Conservation (phyloP, 139 green algal species). For the Volvox africanus region DNA sequence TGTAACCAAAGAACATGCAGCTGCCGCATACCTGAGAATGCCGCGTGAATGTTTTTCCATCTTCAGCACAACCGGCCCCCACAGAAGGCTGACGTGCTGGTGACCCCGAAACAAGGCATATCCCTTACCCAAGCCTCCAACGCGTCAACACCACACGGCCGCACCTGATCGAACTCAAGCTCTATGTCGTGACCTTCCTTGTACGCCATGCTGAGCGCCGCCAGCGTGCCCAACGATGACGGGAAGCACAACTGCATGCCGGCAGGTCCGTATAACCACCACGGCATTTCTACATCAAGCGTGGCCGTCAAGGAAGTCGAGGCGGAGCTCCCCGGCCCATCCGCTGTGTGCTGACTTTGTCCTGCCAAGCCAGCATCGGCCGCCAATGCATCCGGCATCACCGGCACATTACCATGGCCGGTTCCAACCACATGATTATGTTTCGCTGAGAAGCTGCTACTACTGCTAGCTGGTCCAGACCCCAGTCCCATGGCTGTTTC, state of each 20-base stretch:
- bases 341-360: neutral
- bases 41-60: too few species aligned
- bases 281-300: slow-evolving; percentile 90
- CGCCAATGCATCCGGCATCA: neutral
- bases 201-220: neutral
- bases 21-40: too few species aligned
- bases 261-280: slow-evolving; percentile 93
- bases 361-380: too few species aligned
- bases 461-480: neutral
- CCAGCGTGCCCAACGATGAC: slow-evolving; percentile 10
- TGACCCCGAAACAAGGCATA: too few species aligned
- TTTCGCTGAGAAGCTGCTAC: neutral
- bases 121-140: too few species aligned
- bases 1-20: too few species aligned
- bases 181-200: slow-evolving; percentile 84
- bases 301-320: neutral
- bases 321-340: neutral
- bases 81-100: too few species aligned
- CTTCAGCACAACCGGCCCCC: too few species aligned
- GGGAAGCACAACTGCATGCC: slow-evolving; percentile 98
- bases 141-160: neutral
- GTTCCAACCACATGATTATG: neutral
- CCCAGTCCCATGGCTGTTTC: neutral
- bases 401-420: neutral
- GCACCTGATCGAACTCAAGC: slow-evolving; percentile 96